phyloP scores from a whole-genome alignment of 805 yeast genomes.

The Lipomyces kockii region DNA sequence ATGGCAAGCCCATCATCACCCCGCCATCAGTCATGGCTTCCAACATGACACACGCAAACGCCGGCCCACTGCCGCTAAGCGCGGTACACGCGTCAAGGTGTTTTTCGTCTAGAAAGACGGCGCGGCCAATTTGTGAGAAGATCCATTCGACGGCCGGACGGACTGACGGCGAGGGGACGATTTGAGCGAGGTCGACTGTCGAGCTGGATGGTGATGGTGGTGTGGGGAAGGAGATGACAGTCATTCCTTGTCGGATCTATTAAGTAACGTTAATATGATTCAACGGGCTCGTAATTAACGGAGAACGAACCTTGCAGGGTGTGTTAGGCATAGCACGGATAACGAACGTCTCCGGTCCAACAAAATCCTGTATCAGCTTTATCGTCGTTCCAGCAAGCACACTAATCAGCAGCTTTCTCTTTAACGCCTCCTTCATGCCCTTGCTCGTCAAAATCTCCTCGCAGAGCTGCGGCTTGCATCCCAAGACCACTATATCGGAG shows the following conservation, averaged over 20 bases:
- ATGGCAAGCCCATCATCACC: conserved; percentile 90
- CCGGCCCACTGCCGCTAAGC: conserved; percentile 95
- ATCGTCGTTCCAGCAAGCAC: conserved; percentile 93
- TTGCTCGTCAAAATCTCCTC: conserved; percentile 62
- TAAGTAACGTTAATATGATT: conserved; percentile 48
- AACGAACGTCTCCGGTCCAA: conserved; percentile 51
- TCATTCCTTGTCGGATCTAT: conserved; percentile 89
- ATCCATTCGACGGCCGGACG: conserved; percentile 49
- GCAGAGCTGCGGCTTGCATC: conserved; percentile 86
- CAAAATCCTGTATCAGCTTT: conserved; percentile 59
- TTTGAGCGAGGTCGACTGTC: conserved; percentile 27
- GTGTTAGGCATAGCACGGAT: conserved; percentile 98
- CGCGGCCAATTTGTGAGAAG: conserved; percentile 50
- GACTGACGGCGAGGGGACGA: conserved; percentile 41
- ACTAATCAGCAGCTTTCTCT: conserved; percentile 69
- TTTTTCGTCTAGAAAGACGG: conserved; percentile 61
- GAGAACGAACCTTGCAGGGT: conserved; percentile 51
- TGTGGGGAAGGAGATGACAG: conserved; percentile 78
- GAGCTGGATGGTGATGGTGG: conserved; percentile 38
- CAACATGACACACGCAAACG: conserved; percentile 84
- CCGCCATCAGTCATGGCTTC: conserved; percentile 96
- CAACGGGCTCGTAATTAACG: background rate
- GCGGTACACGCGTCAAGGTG: conserved; percentile 97
- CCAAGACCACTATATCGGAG: conserved; percentile 76
- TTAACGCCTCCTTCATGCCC: conserved; percentile 47